phyloP scores from a whole-genome alignment of 257 asterid genomes.

The Phtheirospermum japonicum region DNA sequence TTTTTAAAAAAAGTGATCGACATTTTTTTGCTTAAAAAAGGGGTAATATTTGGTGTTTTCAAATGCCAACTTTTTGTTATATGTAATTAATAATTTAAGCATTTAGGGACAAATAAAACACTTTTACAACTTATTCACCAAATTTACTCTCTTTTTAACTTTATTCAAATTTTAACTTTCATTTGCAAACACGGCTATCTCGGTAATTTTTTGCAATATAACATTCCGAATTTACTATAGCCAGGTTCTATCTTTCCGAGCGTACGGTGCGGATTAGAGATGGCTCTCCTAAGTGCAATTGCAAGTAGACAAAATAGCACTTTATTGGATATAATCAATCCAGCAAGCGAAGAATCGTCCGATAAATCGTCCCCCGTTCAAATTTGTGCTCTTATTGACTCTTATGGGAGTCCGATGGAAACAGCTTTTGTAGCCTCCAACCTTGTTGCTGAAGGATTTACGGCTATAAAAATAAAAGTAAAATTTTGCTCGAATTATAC shows the following conservation, averaged over 20 bases:
- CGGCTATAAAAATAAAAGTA: slow-evolving; percentile 83
- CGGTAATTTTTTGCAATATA: too few species aligned
- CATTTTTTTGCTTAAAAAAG: neutral
- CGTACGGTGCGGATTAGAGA: slow-evolving; percentile 92
- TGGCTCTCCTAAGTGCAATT: slow-evolving; percentile 86
- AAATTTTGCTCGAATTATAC: slow-evolving; percentile 10
- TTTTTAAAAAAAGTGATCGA: neutral
- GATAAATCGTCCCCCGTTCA: slow-evolving; percentile 45
- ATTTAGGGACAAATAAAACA: neutral
- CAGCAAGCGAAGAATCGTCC: slow-evolving; percentile 40
- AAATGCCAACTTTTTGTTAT: too few species aligned
- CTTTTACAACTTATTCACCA: too few species aligned
- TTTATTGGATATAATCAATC: slow-evolving; percentile 60
- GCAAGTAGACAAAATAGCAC: slow-evolving; percentile 61
- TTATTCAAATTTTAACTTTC: too few species aligned
- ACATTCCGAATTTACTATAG: slow-evolving; percentile 43
- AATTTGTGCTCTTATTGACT: slow-evolving; percentile 84
- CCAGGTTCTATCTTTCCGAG: slow-evolving; percentile 86
- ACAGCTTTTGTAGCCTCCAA: slow-evolving; percentile 65
- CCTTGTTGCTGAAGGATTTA: slow-evolving; percentile 78
- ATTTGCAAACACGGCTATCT: too few species aligned
- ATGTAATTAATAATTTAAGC: too few species aligned
- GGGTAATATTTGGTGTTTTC: too few species aligned
- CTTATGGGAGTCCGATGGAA: slow-evolving; percentile 64
- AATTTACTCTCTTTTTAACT: too few species aligned